Evolutionary conservation across 164 flowering plant genomes (phyloP).

Genomic region (Piper betle): DNA sequence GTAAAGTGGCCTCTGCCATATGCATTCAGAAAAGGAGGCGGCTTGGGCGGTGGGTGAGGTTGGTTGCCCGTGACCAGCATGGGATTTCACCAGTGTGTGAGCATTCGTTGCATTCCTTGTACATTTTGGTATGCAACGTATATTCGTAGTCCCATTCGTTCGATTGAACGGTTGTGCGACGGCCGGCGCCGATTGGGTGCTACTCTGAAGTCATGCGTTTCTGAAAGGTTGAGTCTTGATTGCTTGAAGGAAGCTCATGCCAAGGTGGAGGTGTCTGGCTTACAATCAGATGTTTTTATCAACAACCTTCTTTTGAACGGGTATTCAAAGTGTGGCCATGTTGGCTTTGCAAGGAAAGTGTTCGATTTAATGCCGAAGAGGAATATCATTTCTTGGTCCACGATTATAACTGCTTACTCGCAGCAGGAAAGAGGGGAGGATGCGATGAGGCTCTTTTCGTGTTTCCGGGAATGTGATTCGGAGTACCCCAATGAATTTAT

Average conservation of each 20-base stretch:
- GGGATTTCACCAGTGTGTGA: too few relatives aligned
- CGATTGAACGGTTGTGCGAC: constrained; percentile 1
- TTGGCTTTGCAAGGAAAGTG: constrained; percentile 24
- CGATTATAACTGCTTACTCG: constrained; percentile 37
- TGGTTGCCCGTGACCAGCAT: too few relatives aligned
- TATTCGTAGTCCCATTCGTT: constrained; percentile 4
- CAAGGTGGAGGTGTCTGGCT: constrained; percentile 28
- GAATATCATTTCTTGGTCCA: constrained; percentile 45
- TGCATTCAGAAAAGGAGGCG: too few relatives aligned
- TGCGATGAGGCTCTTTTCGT: constrained; percentile 27
- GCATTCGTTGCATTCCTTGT: too few relatives aligned
- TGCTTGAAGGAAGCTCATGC: constrained; percentile 22
- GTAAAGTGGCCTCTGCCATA: too few relatives aligned
- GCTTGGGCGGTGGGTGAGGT: too few relatives aligned
- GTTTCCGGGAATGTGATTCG: constrained; percentile 13
- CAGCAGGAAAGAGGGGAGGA: constrained; percentile 28
- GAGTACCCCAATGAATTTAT: constrained; percentile 41
- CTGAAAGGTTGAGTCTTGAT: constrained; percentile 10
- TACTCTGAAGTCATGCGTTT: constrained; percentile 20
- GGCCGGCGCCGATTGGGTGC: constrained; percentile 26
- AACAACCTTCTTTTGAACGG: constrained; percentile 24
- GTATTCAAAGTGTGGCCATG: constrained; percentile 22
- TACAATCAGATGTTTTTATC: constrained; percentile 30
- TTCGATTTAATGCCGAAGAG: constrained; percentile 43
- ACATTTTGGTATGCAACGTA: neutral